Conservation (phyloP, 371 early-diverging fungal species). For the Rhizomucor miehei region DNA sequence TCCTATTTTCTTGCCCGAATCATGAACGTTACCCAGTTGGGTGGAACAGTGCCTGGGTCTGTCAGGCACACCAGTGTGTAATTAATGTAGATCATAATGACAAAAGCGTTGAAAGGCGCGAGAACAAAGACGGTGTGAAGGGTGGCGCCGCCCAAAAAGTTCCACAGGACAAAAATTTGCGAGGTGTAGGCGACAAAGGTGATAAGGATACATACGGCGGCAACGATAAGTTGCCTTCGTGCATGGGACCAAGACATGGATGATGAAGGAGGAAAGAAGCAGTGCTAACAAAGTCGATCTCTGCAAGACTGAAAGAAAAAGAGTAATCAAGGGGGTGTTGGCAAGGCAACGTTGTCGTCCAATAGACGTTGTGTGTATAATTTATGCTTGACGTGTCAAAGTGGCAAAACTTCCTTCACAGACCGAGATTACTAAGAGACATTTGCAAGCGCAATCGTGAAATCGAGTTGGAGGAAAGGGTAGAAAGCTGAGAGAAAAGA, state of each 20-base stretch:
- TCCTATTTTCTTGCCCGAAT: neutral
- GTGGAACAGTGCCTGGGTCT: slow-evolving; percentile 80
- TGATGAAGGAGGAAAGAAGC: slow-evolving; percentile 2
- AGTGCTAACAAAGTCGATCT: neutral
- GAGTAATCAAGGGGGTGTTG: too few relatives aligned
- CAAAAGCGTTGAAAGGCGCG: slow-evolving; percentile 64
- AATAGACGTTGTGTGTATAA: too few relatives aligned
- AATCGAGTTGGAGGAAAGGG: too few relatives aligned
- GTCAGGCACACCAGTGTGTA: slow-evolving; percentile 78
- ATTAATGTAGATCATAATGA: slow-evolving; percentile 70
- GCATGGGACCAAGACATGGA: slow-evolving; percentile 14
- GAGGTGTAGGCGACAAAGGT: slow-evolving; percentile 36
- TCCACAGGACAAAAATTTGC: slow-evolving; percentile 43
- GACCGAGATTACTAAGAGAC: too few relatives aligned
- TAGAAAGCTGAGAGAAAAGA: neutral
- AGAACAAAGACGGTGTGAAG: slow-evolving; percentile 39
- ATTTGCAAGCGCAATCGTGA: too few relatives aligned
- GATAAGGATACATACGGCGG: slow-evolving; percentile 21
- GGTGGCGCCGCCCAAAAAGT: slow-evolving; percentile 23
- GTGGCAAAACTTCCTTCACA: too few relatives aligned
- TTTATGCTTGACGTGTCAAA: too few relatives aligned
- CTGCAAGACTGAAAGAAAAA: slow-evolving; percentile 2
- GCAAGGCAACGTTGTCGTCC: too few relatives aligned
- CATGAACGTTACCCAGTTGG: slow-evolving; percentile 68
- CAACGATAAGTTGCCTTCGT: slow-evolving; percentile 32